These are phyloP conservation scores for Zymoseptoria tritici DNA, from an alignment of 2,329 filamentous ascomycete species.

Conservation along the genomic window DNA sequence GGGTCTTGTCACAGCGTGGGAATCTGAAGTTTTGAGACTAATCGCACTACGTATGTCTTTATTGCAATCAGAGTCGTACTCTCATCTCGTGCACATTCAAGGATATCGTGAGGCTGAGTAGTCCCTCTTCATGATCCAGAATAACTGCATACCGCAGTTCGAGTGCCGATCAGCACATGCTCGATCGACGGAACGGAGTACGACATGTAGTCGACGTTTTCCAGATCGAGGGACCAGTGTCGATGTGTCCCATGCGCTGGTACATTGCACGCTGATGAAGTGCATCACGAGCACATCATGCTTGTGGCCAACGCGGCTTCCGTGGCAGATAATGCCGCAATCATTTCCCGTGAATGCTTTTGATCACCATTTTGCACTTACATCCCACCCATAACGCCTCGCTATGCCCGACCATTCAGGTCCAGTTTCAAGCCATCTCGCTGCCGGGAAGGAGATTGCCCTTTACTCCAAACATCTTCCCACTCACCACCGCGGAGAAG, in stretches of 20 bases:
- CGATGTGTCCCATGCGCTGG: background rate
- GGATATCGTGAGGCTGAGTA: background rate
- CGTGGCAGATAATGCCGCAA: background rate
- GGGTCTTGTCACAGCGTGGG: background rate
- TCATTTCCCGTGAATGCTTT: background rate
- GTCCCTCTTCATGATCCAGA: background rate
- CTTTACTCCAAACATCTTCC: constrained; percentile 97
- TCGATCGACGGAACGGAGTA: background rate
- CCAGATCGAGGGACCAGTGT: background rate
- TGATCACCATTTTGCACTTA: background rate
- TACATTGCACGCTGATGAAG: background rate
- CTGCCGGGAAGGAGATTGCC: constrained; percentile 53
- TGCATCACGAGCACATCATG: background rate
- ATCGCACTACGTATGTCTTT: background rate
- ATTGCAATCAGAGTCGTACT: background rate
- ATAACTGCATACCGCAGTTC: background rate
- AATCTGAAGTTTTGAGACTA: background rate
- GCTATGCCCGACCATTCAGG: constrained; percentile 14
- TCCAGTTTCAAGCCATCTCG: constrained; percentile 31
- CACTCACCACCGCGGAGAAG: constrained; percentile 82
- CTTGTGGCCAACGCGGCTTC: background rate
- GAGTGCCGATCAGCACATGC: background rate
- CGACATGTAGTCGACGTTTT: background rate
- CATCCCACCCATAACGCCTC: constrained; percentile 14
- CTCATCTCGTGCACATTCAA: background rate